A percentile compares a stretch with the other conserved stretches of the same genome.
Evolutionary conservation across 257 asterid genomes (phyloP).

Genomic region (Ehretia macrophylla): DNA sequence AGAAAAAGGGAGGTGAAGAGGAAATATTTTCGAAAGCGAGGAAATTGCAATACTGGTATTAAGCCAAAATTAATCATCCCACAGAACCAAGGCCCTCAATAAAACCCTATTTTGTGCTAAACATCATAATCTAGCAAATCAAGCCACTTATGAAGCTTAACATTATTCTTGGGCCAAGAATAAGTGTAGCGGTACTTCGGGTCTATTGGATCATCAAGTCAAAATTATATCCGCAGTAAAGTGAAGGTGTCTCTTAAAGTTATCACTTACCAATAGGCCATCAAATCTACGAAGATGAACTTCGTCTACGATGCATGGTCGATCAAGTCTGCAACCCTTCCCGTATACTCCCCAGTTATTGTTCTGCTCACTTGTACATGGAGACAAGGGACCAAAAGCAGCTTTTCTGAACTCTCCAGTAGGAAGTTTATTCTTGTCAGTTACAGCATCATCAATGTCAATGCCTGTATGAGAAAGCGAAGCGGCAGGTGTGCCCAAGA

Average conservation of each 20-base stretch:
- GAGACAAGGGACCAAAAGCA: conserved; percentile 56
- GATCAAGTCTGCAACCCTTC: conserved; percentile 62
- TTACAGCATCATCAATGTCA: conserved; percentile 24
- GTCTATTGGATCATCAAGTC: conserved; percentile 1
- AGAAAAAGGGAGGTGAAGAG: too few relatives aligned
- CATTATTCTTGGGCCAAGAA: too few relatives aligned
- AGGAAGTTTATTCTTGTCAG: conserved; percentile 33
- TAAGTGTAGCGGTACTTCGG: too few relatives aligned
- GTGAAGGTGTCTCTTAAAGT: conserved; percentile 15
- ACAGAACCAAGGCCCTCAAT: too few relatives aligned
- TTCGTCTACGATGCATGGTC: conserved; percentile 86
- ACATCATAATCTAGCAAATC: too few relatives aligned
- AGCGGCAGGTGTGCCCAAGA: conserved; percentile 22
- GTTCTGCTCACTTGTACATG: conserved; percentile 53
- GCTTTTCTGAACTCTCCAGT: conserved; percentile 42
- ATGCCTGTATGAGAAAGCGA: conserved; percentile 31
- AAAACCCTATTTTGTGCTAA: too few relatives aligned
- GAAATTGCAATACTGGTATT: too few relatives aligned
- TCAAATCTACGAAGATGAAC: conserved; percentile 97
- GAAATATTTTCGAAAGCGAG: too few relatives aligned
- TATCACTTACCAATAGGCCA: conserved; percentile 73
- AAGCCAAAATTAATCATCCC: neutral
- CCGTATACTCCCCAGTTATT: conserved; percentile 81
- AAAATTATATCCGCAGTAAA: too few relatives aligned
- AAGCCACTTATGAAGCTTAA: too few relatives aligned